Evolutionary conservation across 345 rosid genomes (phyloP).

Genomic region (Citrus sp.): DNA sequence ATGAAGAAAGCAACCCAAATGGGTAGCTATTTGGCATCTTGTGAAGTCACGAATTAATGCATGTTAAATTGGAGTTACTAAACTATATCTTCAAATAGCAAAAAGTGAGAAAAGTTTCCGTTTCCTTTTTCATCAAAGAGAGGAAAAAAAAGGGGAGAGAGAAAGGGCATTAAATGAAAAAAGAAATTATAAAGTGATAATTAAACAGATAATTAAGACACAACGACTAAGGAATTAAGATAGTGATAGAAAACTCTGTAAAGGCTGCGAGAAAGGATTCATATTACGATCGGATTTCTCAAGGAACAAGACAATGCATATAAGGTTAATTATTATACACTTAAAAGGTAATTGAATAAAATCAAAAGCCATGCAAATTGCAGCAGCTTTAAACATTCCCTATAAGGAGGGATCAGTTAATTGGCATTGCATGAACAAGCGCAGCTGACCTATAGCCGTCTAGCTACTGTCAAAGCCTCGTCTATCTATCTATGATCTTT

Average conservation of each 20-base stretch:
- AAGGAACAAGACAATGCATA: slow-evolving; percentile 18
- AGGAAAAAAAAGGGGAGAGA: neutral
- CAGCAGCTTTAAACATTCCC: slow-evolving; percentile 43
- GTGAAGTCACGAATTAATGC: neutral
- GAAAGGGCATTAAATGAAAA: neutral
- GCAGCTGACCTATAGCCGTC: slow-evolving; percentile 31
- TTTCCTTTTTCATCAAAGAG: slow-evolving; percentile 17
- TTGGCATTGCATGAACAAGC: slow-evolving; percentile 25
- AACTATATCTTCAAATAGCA: slow-evolving; percentile 4
- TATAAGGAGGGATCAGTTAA: neutral
- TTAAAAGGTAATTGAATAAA: neutral
- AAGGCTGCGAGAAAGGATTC: slow-evolving; percentile 23
- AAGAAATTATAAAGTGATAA: neutral
- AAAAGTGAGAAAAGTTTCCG: slow-evolving; percentile 4
- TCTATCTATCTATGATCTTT: neutral
- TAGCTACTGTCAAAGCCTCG: slow-evolving; percentile 7
- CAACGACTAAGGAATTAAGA: slow-evolving; percentile 6
- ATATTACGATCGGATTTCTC: slow-evolving; percentile 21
- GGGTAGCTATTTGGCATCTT: slow-evolving; percentile 10
- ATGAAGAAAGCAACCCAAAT: neutral
- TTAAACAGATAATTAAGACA: slow-evolving; percentile 1
- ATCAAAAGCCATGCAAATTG: neutral
- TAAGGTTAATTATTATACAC: neutral
- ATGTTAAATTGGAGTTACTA: neutral
- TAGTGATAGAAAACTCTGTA: slow-evolving; percentile 23